Conservation (phyloP, 2,329 filamentous ascomycete species). For the Colletotrichum aenigma region DNA sequence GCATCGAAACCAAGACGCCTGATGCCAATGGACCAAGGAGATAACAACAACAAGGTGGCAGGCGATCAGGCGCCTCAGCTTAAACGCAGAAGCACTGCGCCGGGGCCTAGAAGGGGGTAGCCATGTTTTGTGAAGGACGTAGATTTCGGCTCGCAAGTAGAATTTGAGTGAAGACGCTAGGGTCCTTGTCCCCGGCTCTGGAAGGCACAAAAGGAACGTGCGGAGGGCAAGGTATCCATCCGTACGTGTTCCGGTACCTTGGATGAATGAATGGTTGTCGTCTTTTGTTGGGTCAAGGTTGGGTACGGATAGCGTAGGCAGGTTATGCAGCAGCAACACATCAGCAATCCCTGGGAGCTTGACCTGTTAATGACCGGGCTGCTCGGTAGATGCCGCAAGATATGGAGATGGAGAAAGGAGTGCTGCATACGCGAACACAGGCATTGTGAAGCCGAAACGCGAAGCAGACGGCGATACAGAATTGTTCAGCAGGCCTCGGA, state of each 20-base stretch:
- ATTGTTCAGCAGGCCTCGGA: neutral
- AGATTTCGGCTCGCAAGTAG: neutral
- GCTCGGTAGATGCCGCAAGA: conserved; percentile 4
- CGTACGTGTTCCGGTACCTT: neutral
- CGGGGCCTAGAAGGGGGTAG: neutral
- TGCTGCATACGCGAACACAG: neutral
- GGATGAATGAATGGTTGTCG: neutral
- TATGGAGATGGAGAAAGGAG: neutral
- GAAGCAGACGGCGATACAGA: neutral
- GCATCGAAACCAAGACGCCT: neutral
- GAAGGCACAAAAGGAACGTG: neutral
- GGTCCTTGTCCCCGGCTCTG: neutral
- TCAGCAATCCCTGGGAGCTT: neutral
- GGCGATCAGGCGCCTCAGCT: neutral
- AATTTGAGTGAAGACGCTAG: neutral
- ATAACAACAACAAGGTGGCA: neutral
- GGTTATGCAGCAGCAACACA: neutral
- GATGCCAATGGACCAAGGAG: neutral
- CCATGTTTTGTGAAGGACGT: neutral
- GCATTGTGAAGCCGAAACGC: conserved; percentile 10
- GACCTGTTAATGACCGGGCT: neutral
- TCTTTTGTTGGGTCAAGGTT: neutral
- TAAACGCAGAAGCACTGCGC: neutral
- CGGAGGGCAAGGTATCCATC: neutral
- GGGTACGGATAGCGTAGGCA: neutral